Percentiles rank a stretch among this genome's conserved stretches.
Conservation (phyloP, 495 filamentous ascomycete genomes). For the Penicillium salamii region DNA sequence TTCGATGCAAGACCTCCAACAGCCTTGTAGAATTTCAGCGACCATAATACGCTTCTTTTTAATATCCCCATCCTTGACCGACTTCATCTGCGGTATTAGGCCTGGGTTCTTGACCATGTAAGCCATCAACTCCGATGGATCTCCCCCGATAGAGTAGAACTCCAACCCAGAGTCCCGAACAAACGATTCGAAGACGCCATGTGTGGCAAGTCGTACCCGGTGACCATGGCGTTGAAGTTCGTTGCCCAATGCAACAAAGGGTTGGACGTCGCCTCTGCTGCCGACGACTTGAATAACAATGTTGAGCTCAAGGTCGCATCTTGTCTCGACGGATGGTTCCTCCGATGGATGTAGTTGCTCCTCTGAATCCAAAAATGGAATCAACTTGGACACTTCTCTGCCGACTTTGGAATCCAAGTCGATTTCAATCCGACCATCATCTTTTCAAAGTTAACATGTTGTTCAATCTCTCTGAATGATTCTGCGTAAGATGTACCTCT, state of each 20-base stretch:
- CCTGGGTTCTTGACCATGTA: constrained; percentile 52
- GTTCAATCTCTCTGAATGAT: not conserved
- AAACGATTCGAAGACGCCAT: constrained; percentile 55
- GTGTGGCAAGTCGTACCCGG: constrained; percentile 60
- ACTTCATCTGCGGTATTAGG: constrained; percentile 41
- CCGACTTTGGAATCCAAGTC: constrained; percentile 11
- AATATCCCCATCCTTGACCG: constrained; percentile 39
- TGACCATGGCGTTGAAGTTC: constrained; percentile 39
- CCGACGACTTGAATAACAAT: constrained; percentile 54
- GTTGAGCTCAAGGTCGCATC: constrained; percentile 21
- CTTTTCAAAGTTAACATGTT: not conserved
- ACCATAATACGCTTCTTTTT: constrained; percentile 40
- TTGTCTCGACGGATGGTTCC: not conserved
- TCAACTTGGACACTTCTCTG: constrained; percentile 3
- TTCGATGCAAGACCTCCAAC: constrained; percentile 59
- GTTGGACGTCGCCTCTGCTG: constrained; percentile 50
- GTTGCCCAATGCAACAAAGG: constrained; percentile 49
- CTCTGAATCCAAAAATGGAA: constrained; percentile 1
- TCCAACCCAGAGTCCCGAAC: constrained; percentile 50
- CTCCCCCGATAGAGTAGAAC: constrained; percentile 60
- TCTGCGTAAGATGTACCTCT: not conserved
- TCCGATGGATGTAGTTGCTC: not conserved
- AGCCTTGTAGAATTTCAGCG: constrained; percentile 53
- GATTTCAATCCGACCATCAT: constrained; percentile 12
- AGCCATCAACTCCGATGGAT: constrained; percentile 59